A percentile compares a stretch with the other conserved stretches of the same genome.
These are phyloP conservation scores for Penicillium dipodomyicola DNA, from an alignment of 495 filamentous ascomycete genomes.

Conservation along the genomic window DNA sequence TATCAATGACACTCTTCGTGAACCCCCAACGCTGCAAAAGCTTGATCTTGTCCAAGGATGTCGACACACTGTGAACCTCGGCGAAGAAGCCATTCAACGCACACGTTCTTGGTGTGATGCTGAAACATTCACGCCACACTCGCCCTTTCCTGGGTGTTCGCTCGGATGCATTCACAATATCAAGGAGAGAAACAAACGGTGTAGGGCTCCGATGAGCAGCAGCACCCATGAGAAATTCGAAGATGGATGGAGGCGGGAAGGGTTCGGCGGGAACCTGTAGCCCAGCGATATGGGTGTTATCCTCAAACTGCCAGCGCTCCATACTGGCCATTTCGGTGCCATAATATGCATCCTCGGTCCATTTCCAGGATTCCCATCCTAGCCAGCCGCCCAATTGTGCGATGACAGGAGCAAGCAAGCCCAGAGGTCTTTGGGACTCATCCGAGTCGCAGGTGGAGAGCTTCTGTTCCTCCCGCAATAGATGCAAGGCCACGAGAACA, in stretches of 20 bases:
- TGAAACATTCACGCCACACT: constrained; percentile 43
- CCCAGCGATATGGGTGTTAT: constrained; percentile 44
- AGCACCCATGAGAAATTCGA: constrained; percentile 57
- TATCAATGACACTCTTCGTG: constrained; percentile 56
- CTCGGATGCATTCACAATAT: constrained; percentile 48
- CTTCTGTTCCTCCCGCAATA: constrained; percentile 85
- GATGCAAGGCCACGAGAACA: constrained; percentile 74
- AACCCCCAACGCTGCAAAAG: constrained; percentile 47
- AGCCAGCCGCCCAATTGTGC: constrained; percentile 82
- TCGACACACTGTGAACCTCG: constrained; percentile 34
- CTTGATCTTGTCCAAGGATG: constrained; percentile 37
- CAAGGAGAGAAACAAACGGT: constrained; percentile 61
- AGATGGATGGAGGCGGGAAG: constrained; percentile 67
- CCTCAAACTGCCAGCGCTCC: constrained; percentile 59
- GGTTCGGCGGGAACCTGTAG: constrained; percentile 56
- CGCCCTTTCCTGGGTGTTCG: constrained; percentile 37
- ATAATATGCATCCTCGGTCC: constrained; percentile 57
- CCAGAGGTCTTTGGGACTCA: constrained; percentile 47
- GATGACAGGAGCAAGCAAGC: constrained; percentile 65
- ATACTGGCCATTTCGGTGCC: constrained; percentile 65
- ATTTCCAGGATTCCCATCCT: constrained; percentile 73
- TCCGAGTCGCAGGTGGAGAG: constrained; percentile 65
- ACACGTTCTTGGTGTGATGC: constrained; percentile 62
- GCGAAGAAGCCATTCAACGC: constrained; percentile 59
- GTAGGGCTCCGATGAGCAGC: constrained; percentile 28